These are phyloP conservation scores for Alternaria incomplexa DNA, from an alignment of 2,329 filamentous ascomycete genomes.

Conservation along the genomic window DNA sequence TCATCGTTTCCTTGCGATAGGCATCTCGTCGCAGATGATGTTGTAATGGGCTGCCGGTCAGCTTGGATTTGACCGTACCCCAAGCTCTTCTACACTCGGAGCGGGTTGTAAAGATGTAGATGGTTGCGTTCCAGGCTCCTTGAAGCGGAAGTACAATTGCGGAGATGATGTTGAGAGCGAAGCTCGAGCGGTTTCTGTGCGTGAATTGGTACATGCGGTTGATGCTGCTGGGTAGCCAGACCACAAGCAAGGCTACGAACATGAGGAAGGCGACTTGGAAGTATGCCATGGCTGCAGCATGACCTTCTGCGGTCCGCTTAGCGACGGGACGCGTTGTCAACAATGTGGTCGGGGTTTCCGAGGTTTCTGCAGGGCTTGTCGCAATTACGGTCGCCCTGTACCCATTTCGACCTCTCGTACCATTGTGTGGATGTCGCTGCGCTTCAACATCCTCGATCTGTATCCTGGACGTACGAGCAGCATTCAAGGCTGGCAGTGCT, in stretches of 20 bases:
- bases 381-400: conserved; percentile 18
- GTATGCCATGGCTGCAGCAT: conserved; percentile 69
- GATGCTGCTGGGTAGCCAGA: conserved; percentile 71
- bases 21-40: neutral
- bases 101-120: conserved; percentile 63
- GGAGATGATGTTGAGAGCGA: conserved; percentile 71
- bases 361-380: neutral
- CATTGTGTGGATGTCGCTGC: neutral
- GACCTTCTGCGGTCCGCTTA: conserved; percentile 34
- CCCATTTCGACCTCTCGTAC: neutral
- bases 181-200: conserved; percentile 54
- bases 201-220: conserved; percentile 77
- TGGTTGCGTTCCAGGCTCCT: conserved; percentile 82
- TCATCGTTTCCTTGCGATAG: conserved; percentile 10
- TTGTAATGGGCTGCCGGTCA: conserved; percentile 9
- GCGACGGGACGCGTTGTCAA: neutral
- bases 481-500: neutral
- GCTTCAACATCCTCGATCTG: conserved; percentile 4
- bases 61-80: conserved; percentile 4
- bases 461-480: neutral
- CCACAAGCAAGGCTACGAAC: conserved; percentile 73
- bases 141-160: conserved; percentile 80
- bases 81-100: conserved; percentile 33
- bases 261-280: conserved; percentile 74
- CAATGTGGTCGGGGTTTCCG: neutral